Base-by-base conservation (phyloP, 2,329 filamentous ascomycete species). In the Aspergillus fructus region DNA sequence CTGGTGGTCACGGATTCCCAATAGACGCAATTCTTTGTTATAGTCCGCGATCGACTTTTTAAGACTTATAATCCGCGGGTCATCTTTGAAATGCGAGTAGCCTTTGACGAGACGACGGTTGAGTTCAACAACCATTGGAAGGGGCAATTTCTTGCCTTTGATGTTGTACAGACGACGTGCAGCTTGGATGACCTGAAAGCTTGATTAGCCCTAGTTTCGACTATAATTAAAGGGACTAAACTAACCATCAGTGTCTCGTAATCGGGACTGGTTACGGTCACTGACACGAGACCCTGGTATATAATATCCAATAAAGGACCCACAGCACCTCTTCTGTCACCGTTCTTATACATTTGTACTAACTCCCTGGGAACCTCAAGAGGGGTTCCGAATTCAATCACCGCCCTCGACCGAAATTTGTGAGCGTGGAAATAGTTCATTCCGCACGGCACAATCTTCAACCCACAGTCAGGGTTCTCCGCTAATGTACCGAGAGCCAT, bases 341-440 rank as follows among this genome's bases (percentile, higher is more conserved):
- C 91, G 62, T 83, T 85, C 74, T 88, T 89, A 77, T 96, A 97
- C 75, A 91, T 87, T 61, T 93, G 84, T 5, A 97, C 91, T 34
- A 97, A 78, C 68, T 96, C 89, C 19, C 81, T 79, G 0, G 92
- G 89, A 9, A 97, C 87, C 64, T 96, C 90, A 61, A 97, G 88
- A 0, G 94, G 92, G 24, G 86, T 88, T 8, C 94, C 94, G 67
- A 97, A 99, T 71, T 99, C 94, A 59, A 97, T 88, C 4, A 99
- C 93, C 37, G 93, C 94, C 71, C 94, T 86, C 62, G 93, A 97
- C 46, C 93, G 89, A 76, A 99, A 99, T 74, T 97, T 99, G 82
- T 99, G 93, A 0, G 93, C 90, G 75, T 97, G 93, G 78, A 99
- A 99, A 76, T 99, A 99, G 76, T 99, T 99, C 93, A 99, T 97